Evolutionary conservation across 208 protist species (phyloP).

Genomic region (Spironucleus salmonicida): DNA sequence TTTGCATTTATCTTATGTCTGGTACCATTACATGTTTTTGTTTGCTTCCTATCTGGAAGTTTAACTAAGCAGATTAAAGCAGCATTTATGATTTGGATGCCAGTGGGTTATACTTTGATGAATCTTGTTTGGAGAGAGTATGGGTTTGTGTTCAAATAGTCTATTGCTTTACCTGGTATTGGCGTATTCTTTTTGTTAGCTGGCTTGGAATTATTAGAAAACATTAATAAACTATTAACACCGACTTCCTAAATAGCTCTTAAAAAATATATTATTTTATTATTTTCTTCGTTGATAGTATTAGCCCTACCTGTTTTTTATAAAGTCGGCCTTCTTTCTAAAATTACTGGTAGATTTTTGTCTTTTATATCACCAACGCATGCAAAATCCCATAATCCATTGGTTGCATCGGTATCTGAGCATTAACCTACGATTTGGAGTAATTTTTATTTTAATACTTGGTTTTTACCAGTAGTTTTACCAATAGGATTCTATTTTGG

Average conservation of each 20-base stretch:
- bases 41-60: constrained; percentile 59
- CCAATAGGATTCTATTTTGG: constrained; percentile 66
- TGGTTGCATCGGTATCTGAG: constrained; percentile 77
- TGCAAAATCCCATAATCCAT: constrained; percentile 67
- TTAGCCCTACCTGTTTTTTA: constrained; percentile 28
- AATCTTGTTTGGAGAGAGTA: constrained; percentile 73
- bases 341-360: constrained; percentile 63
- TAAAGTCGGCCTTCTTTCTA: constrained; percentile 33
- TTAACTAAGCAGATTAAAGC: constrained; percentile 66
- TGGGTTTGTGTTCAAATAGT: constrained; percentile 67
- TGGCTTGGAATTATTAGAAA: constrained; percentile 50
- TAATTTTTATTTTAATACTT: constrained; percentile 73
- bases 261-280: constrained; percentile 31
- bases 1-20: constrained; percentile 92
- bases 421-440: constrained; percentile 76
- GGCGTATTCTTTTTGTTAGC: constrained; percentile 63
- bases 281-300: constrained; percentile 26
- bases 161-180: constrained; percentile 74
- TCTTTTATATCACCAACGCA: constrained; percentile 70
- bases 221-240: constrained; percentile 46
- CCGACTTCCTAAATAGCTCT: constrained; percentile 42
- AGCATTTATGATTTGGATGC: constrained; percentile 75
- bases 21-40: constrained; percentile 72
- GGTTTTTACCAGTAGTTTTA: constrained; percentile 61
- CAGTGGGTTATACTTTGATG: constrained; percentile 69